Evolutionary conservation across 2,329 filamentous ascomycete species (phyloP).

Genomic region (Diaporthe velutina): DNA sequence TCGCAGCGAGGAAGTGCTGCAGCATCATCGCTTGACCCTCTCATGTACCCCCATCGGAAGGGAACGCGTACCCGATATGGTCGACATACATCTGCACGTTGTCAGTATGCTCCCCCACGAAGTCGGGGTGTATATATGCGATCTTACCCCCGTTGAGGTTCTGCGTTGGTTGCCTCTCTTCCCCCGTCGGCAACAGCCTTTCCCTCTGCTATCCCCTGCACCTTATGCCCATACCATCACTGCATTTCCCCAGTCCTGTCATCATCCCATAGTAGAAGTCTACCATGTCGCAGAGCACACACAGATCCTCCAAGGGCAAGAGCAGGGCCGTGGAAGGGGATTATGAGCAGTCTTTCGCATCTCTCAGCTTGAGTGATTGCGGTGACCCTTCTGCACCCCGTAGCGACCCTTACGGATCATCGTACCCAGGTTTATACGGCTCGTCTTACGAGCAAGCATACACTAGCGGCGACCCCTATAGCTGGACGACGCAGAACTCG

Average conservation of each 20-base stretch:
- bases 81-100: neutral
- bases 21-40: neutral
- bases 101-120: conserved; percentile 6
- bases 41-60: conserved; percentile 8
- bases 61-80: conserved; percentile 6
- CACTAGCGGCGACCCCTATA: neutral
- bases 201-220: neutral
- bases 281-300: conserved; percentile 16
- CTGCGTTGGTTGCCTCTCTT: neutral
- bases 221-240: neutral
- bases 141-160: neutral
- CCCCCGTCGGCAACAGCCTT: neutral
- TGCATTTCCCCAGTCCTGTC: conserved; percentile 3
- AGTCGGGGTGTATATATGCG: conserved; percentile 21
- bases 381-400: neutral
- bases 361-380: conserved; percentile 23
- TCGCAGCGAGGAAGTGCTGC: conserved; percentile 21
- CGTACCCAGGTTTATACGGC: neutral
- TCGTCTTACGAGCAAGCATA: neutral
- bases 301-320: conserved; percentile 26
- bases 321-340: neutral
- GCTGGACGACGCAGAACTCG: neutral
- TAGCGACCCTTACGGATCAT: neutral
- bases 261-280: conserved; percentile 3
- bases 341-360: neutral